Base-by-base conservation (phyloP, 2,329 filamentous ascomycete genomes). In the Phoma sp. region DNA sequence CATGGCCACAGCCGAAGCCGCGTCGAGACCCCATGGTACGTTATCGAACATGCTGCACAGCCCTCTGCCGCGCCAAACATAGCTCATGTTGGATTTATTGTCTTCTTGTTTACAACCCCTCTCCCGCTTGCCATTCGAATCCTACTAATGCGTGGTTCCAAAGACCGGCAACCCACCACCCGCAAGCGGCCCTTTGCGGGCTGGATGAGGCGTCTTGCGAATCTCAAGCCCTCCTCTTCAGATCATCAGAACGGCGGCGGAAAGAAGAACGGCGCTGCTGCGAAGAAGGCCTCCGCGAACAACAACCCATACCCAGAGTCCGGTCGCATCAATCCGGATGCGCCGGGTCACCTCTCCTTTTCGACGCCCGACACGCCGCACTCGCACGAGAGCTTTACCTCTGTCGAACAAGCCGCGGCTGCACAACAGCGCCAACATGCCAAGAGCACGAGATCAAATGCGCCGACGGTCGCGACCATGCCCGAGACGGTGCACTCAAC, bases 241-340 rank as follows among this genome's bases (percentile, higher is more conserved):
- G 82, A 86, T 57, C 76, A 81, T 15, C 70, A 75, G 49, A 73
- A 73, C 59, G 68, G 59, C 60, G 71, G 63, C 55, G 71, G 66
- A 43, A 80, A 80, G 70, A 78, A 80, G 65, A 70, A 52, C 61
- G 68, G 68, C 37, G 61, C 51, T 38, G 37, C 52, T 24, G 78
- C 76, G 48, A 90, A 88, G 76, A 90, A 88, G 76, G 73, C 78
- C 17, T 79, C 81, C 45, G 86, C 87, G 69, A 88, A 89, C 75
- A 96, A 96, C 81, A 94, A 94, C 72, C 93, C 93, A n/a, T 97
- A 97, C 71, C 91, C 91, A 8, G 84, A 94, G 67, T 96, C 92
- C 2, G 90, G 90, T 55, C 84, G 83, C 69, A 57, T 79, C 78
- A 67, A 80, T 79, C 54, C 82, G 55, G 74, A 72, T 60, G 75